These are phyloP conservation scores for Hygrophoropsis aurantiaca DNA, from an alignment of 768 basidiomycete genomes.

Conservation along the genomic window DNA sequence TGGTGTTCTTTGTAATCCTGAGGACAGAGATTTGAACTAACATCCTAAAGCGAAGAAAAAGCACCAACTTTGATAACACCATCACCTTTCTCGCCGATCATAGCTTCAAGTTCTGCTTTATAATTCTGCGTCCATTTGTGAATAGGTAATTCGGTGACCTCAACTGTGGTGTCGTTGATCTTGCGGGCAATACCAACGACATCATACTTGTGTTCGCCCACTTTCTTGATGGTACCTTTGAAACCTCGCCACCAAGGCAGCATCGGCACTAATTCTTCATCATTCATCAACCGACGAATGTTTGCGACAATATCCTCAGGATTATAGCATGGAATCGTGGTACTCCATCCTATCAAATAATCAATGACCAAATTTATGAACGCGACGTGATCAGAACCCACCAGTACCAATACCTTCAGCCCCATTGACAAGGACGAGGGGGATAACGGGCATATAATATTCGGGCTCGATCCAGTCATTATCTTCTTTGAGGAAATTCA, in stretches of 20 bases:
- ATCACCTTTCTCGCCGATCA: slow-evolving; percentile 85
- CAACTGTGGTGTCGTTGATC: slow-evolving; percentile 83
- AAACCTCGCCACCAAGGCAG: slow-evolving; percentile 98
- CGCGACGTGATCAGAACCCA: slow-evolving; percentile 30
- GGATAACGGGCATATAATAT: slow-evolving; percentile 89
- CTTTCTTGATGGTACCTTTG: slow-evolving; percentile 80
- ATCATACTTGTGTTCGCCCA: slow-evolving; percentile 83
- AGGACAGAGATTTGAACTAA: neutral
- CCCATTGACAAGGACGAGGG: slow-evolving; percentile 89
- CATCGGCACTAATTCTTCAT: slow-evolving; percentile 83
- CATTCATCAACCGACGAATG: slow-evolving; percentile 80
- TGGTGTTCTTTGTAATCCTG: slow-evolving; percentile 98
- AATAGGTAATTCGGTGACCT: slow-evolving; percentile 94
- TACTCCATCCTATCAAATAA: slow-evolving; percentile 80
- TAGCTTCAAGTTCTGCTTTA: slow-evolving; percentile 87
- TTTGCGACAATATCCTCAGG: slow-evolving; percentile 89
- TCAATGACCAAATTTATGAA: neutral
- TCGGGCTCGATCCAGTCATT: slow-evolving; percentile 87
- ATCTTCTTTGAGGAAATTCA: slow-evolving; percentile 85
- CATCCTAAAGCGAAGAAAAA: neutral
- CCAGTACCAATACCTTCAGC: slow-evolving; percentile 98
- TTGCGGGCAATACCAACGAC: slow-evolving; percentile 73
- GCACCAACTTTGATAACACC: slow-evolving; percentile 73
- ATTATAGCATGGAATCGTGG: slow-evolving; percentile 88
- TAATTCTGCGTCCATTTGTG: slow-evolving; percentile 93